Conservation (phyloP, 2,329 filamentous ascomycete species). For the Colletotrichum lupini region DNA sequence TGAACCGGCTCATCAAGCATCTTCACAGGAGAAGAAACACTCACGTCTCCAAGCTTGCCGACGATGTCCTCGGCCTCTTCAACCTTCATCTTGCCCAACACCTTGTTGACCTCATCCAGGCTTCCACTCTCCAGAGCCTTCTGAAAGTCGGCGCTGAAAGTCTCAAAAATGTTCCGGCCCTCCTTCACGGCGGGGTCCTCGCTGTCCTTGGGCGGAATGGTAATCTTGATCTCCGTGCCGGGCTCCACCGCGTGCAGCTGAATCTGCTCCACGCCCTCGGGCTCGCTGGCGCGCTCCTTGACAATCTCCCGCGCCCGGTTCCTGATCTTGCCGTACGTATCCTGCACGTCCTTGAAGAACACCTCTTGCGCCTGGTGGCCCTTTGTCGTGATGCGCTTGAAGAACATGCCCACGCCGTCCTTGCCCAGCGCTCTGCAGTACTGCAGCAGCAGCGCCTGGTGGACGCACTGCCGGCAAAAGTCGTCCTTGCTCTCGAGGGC, state of each 20-base stretch:
- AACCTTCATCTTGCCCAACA: slow-evolving; percentile 88
- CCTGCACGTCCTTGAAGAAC: slow-evolving; percentile 92
- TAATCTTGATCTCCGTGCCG: slow-evolving; percentile 90
- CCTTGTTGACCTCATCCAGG: slow-evolving; percentile 69
- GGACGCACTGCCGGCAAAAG: slow-evolving; percentile 87
- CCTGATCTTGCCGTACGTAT: slow-evolving; percentile 86
- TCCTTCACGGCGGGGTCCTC: slow-evolving; percentile 72
- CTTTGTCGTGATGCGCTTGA: slow-evolving; percentile 91
- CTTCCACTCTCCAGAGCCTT: slow-evolving; percentile 88
- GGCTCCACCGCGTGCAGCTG: slow-evolving; percentile 97
- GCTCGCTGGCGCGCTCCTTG: slow-evolving; percentile 62
- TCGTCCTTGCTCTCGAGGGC: slow-evolving; percentile 81
- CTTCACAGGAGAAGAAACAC: slow-evolving; percentile 36
- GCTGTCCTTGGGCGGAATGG: slow-evolving; percentile 76
- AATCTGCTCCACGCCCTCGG: slow-evolving; percentile 87
- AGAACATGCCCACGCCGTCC: slow-evolving; percentile 92
- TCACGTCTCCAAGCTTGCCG: slow-evolving; percentile 78
- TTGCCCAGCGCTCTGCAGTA: slow-evolving; percentile 92
- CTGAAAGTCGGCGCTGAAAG: slow-evolving; percentile 84
- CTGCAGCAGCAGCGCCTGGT: slow-evolving; percentile 91
- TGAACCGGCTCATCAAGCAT: slow-evolving; percentile 21
- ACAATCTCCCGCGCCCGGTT: slow-evolving; percentile 79
- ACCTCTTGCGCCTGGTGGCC: slow-evolving; percentile 91
- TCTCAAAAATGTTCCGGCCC: slow-evolving; percentile 82
- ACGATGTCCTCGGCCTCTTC: slow-evolving; percentile 89